Percentiles rank a stretch among this genome's conserved stretches.
phyloP scores from a whole-genome alignment of 495 filamentous ascomycete species.

The Neurospora sp. region DNA sequence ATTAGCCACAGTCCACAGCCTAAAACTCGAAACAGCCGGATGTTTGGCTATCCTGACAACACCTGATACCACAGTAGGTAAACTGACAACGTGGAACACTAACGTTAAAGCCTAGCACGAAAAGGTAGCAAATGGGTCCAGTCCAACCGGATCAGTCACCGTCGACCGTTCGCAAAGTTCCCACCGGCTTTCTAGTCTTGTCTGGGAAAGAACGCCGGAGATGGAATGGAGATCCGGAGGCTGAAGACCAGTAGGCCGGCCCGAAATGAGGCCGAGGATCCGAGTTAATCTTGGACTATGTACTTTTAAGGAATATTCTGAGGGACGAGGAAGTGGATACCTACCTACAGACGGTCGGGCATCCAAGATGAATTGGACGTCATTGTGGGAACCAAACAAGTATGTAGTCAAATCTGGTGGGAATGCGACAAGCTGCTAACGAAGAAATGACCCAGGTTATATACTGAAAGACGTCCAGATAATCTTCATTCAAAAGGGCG shows the following conservation, averaged over 20 bases:
- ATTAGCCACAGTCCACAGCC: neutral
- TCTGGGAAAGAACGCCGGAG: neutral
- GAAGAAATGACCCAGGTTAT: fast-evolving
- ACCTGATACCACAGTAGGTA: neutral
- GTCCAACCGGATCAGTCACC: neutral
- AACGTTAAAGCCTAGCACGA: neutral
- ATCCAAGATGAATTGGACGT: neutral
- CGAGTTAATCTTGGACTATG: neutral
- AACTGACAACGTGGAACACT: neutral
- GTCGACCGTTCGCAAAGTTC: neutral
- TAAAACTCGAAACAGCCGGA: neutral
- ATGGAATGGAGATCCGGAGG: neutral
- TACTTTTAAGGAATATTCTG: too few species aligned
- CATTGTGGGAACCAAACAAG: neutral
- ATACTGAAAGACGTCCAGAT: fast-evolving
- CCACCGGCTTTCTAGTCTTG: neutral
- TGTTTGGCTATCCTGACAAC: neutral
- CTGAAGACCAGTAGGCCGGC: neutral
- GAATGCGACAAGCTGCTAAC: neutral
- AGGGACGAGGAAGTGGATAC: neutral
- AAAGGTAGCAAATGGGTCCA: neutral
- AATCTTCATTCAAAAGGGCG: neutral
- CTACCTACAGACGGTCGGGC: neutral
- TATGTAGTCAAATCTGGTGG: neutral
- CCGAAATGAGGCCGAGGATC: neutral